phyloP scores from a whole-genome alignment of 2,329 filamentous ascomycete genomes.

The Neurospora sp. region DNA sequence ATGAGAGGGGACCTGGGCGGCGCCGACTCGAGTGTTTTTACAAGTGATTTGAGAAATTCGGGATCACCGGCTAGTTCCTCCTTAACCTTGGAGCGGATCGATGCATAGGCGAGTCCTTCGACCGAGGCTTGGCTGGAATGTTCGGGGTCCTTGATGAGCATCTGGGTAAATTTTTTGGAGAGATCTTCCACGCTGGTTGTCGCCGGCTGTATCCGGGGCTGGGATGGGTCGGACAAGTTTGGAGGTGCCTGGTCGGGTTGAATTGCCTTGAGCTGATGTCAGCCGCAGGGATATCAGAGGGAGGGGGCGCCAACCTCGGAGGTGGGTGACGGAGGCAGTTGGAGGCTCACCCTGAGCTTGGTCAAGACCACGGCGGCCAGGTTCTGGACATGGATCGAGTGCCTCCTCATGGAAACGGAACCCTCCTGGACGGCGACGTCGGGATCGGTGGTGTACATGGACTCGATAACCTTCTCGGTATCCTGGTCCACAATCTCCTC shows the following conservation, averaged over 20 bases:
- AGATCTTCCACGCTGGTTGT: conserved; percentile 57
- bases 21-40: conserved; percentile 50
- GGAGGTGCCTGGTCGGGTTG: conserved; percentile 27
- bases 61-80: conserved; percentile 64
- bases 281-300: conserved; percentile 27
- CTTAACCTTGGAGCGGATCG: conserved; percentile 75
- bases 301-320: background rate
- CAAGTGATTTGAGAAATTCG: conserved; percentile 58
- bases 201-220: conserved; percentile 39
- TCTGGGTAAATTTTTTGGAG: conserved; percentile 52
- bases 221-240: conserved; percentile 26
- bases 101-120: conserved; percentile 87
- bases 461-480: conserved; percentile 42
- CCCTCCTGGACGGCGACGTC: conserved; percentile 49
- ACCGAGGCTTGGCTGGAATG: conserved; percentile 59
- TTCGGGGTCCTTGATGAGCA: conserved; percentile 51
- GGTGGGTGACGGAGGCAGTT: conserved; percentile 16
- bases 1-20: conserved; percentile 59
- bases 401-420: conserved; percentile 49
- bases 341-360: conserved; percentile 56
- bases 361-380: conserved; percentile 66
- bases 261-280: conserved; percentile 44
- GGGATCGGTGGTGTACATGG: conserved; percentile 39
- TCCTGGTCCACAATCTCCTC: conserved; percentile 72
- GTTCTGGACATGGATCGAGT: conserved; percentile 52